Conservation (phyloP, 768 basidiomycete genomes). For the Phanerodontia chrysosporium region DNA sequence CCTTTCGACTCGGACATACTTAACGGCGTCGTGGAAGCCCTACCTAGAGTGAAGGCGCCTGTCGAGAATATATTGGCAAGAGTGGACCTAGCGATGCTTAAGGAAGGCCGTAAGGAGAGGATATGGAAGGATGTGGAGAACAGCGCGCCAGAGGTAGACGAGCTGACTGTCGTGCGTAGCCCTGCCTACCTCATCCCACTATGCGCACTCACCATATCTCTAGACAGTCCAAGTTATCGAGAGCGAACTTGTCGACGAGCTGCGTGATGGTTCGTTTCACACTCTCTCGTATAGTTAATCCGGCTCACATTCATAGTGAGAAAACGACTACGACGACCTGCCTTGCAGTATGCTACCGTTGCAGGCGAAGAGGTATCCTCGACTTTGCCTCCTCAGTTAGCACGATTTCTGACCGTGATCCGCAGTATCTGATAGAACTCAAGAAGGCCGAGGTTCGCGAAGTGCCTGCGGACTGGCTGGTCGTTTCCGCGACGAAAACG, state of each 20-base stretch:
- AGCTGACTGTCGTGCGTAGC: background rate
- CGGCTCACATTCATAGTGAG: constrained; percentile 45
- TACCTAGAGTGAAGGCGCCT: constrained; percentile 61
- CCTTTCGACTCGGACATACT: constrained; percentile 65
- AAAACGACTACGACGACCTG: constrained; percentile 67
- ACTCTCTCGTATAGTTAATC: constrained; percentile 2
- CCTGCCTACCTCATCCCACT: background rate
- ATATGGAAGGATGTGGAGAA: constrained; percentile 63
- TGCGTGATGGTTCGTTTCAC: constrained; percentile 52
- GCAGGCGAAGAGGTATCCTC: constrained; percentile 64
- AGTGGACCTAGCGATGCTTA: constrained; percentile 59
- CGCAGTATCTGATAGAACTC: constrained; percentile 77
- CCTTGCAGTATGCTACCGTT: constrained; percentile 63
- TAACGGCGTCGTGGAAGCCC: constrained; percentile 60
- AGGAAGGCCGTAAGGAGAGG: constrained; percentile 58
- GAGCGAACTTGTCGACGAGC: constrained; percentile 66
- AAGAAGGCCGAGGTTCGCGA: constrained; percentile 49
- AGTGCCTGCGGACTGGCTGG: constrained; percentile 52
- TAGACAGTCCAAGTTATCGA: constrained; percentile 69
- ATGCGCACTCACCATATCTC: background rate
- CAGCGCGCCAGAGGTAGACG: constrained; percentile 2
- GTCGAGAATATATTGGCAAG: constrained; percentile 49
- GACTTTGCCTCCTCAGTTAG: background rate
- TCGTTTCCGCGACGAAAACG: constrained; percentile 74
- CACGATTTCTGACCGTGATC: background rate